phyloP scores from a whole-genome alignment of 192 early-diverging fungal species.

The Coemansia sp. region DNA sequence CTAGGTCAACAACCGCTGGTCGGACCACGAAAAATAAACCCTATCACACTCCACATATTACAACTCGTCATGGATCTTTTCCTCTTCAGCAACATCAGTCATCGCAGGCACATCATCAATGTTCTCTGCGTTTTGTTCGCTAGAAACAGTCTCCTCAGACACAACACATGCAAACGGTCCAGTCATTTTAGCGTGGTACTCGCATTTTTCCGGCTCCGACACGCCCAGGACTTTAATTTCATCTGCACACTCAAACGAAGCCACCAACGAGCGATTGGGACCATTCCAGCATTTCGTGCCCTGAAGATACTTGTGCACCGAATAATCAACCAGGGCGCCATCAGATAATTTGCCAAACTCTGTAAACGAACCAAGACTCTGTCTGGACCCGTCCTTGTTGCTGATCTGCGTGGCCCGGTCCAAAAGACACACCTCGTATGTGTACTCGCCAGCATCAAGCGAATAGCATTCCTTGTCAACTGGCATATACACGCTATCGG shows the following conservation, averaged over 20 bases:
- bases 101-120: not conserved
- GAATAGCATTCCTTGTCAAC: slow-evolving; percentile 70
- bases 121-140: not conserved
- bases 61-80: slow-evolving; percentile 8
- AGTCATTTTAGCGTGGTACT: slow-evolving; percentile 74
- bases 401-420: slow-evolving; percentile 74
- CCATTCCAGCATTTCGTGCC: slow-evolving; percentile 96
- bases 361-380: slow-evolving; percentile 60
- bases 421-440: slow-evolving; percentile 80
- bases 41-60: not conserved
- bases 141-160: not conserved
- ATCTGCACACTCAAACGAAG: slow-evolving; percentile 73
- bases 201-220: slow-evolving; percentile 91
- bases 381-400: slow-evolving; percentile 60
- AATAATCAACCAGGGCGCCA: slow-evolving; percentile 12
- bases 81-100: not conserved
- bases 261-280: slow-evolving; percentile 74
- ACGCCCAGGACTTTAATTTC: slow-evolving; percentile 69
- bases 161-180: slow-evolving; percentile 79
- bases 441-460: slow-evolving; percentile 61
- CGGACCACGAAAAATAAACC: no score
- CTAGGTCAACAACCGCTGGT: no score
- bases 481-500: slow-evolving; percentile 65
- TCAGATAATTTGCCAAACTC: slow-evolving; percentile 47
- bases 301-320: slow-evolving; percentile 63